These are phyloP conservation scores for Raffaelea albimanens DNA, from an alignment of 2,329 filamentous ascomycete genomes.

Conservation along the genomic window DNA sequence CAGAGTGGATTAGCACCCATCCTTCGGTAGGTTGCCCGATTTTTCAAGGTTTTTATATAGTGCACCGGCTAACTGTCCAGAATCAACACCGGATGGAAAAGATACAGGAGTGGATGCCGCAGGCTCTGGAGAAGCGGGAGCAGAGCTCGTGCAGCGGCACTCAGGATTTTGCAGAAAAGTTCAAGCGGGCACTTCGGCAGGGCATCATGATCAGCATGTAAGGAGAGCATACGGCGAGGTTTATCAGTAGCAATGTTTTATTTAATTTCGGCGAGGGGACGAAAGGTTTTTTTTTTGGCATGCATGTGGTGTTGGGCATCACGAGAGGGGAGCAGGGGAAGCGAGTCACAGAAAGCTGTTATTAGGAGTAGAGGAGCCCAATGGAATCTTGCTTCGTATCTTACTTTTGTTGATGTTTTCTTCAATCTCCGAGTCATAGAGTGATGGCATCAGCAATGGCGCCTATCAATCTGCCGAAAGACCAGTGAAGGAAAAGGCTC, in stretches of 20 bases:
- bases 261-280: too few species aligned
- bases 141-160: conserved; percentile 46
- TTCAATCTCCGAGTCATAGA: too few species aligned
- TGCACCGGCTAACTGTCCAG: conserved; percentile 19
- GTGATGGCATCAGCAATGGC: too few species aligned
- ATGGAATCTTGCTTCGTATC: too few species aligned
- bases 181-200: conserved; percentile 36
- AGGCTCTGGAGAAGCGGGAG: conserved; percentile 43
- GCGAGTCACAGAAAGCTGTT: too few species aligned
- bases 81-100: conserved; percentile 55
- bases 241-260: neutral
- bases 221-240: conserved; percentile 9
- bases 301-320: too few species aligned
- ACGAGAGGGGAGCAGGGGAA: too few species aligned
- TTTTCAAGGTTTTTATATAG: neutral
- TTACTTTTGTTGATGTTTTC: too few species aligned
- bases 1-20: conserved; percentile 69
- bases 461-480: too few species aligned
- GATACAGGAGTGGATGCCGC: conserved; percentile 53
- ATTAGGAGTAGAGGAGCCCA: too few species aligned
- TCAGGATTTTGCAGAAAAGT: conserved; percentile 41
- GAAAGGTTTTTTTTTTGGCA: neutral
- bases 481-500: too few species aligned
- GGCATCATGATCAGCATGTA: conserved; percentile 16
- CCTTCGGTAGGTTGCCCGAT: conserved; percentile 46